Base-by-base conservation (phyloP, 2,329 filamentous ascomycete genomes). In the Tolypocladium pustulatum region DNA sequence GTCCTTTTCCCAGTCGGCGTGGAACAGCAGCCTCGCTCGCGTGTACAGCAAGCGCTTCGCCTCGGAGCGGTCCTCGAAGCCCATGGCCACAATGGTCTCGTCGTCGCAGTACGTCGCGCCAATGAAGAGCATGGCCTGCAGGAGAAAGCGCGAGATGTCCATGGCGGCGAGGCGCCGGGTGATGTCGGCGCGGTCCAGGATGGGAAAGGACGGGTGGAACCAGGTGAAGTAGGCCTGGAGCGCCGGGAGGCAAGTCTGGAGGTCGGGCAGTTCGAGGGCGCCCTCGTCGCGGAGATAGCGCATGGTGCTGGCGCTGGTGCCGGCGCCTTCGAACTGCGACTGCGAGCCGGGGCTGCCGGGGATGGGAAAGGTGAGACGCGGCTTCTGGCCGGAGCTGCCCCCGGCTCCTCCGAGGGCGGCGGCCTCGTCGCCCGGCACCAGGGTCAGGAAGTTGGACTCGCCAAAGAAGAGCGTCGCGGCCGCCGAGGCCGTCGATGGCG, bases 131-230 rank as follows among this genome's bases (percentile, higher is more conserved):
- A 83, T 79, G 0, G 78, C 75, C 62, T 82, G 79, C 1, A 82
- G 64, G 2, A 83, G 66, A 3, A 82, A 69, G 1, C 75, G 77
- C 4, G 81, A 81, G 2, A 82, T 69, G 1, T 68, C 73, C 12
- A 73, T 72, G 12, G 71, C 68, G 9, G 67, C 67, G 43, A 79
- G 74, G 2, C 69, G 67, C 2, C 68, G 65, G 57, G 74, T 71
- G 10, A 81, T 68, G 0, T 75, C 73, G 1, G 69, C 68, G 4
- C 78, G 74, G 61, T 83, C 78, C 0, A 84, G 62, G 15, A 84
- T 73, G 0, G 81, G 79, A 54, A 82, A 84, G 57, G 78, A 79
- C 0, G 81, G 79, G 61, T 84, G 81, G 57, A 82, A 83, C 75
- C 79, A 81, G 27, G 72, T 69, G 58, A 84, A 83, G 67, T 82